A percentile compares a stretch with the other conserved stretches of the same genome.
Evolutionary conservation across 1,284 basidiomycete species (phyloP).

Genomic region (Abortiporus biennis): DNA sequence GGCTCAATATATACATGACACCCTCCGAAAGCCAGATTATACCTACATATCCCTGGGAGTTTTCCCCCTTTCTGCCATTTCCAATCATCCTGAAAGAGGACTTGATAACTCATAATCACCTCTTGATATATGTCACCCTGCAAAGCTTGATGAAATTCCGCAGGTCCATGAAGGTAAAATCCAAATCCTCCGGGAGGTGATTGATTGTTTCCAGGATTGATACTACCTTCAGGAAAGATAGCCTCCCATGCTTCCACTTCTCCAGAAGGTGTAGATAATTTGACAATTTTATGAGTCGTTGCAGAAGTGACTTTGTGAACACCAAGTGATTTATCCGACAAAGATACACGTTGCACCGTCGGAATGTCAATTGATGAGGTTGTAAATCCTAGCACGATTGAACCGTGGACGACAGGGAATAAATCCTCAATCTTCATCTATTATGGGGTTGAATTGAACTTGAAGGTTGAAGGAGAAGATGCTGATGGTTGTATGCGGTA

Average conservation of each 20-base stretch:
- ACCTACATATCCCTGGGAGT: constrained; percentile 57
- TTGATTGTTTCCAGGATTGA: constrained; percentile 41
- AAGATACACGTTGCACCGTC: constrained; percentile 12
- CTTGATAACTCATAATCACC: constrained; percentile 48
- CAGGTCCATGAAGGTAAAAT: constrained; percentile 50
- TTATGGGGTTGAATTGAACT: no score
- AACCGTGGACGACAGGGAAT: constrained; percentile 12
- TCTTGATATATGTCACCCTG: constrained; percentile 34
- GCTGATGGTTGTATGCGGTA: no score
- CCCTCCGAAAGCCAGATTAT: neutral
- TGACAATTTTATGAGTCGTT: constrained; percentile 35
- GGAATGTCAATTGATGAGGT: constrained; percentile 10
- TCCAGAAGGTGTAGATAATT: constrained; percentile 11
- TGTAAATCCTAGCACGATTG: constrained; percentile 19
- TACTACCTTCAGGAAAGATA: constrained; percentile 51
- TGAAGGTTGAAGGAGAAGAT: no score
- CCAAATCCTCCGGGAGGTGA: constrained; percentile 51
- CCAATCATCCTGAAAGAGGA: constrained; percentile 53
- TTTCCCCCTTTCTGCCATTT: constrained; percentile 62
- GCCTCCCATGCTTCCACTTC: constrained; percentile 49
- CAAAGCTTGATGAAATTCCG: constrained; percentile 30
- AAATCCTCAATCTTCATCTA: constrained; percentile 13
- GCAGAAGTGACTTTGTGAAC: constrained; percentile 39
- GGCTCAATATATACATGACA: neutral
- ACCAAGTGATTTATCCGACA: constrained; percentile 36